Conservation (phyloP, 2,329 filamentous ascomycete species). For the Fusarium annulatum region DNA sequence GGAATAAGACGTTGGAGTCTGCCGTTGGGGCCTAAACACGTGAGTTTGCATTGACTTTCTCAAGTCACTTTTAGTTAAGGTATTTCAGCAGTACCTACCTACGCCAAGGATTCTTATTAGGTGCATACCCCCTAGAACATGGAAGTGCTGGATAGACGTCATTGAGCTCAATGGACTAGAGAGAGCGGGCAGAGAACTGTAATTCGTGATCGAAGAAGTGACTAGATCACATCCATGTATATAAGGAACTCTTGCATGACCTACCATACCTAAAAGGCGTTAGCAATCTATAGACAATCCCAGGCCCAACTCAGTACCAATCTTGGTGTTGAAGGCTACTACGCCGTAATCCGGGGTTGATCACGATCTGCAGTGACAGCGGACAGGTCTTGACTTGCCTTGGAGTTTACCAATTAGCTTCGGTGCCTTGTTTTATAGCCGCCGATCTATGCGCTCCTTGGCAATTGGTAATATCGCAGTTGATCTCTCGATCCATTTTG, state of each 20-base stretch:
- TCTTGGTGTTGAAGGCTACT: constrained; percentile 12
- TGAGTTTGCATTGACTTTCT: constrained; percentile 24
- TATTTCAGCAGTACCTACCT: background rate
- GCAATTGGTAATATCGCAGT: background rate
- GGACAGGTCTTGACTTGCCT: constrained; percentile 1
- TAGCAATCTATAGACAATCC: background rate
- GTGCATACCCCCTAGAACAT: background rate
- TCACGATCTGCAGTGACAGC: constrained; percentile 27
- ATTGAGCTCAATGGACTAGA: constrained; percentile 7
- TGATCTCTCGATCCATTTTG: background rate
- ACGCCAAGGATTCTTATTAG: no score
- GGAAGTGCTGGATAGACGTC: constrained; percentile 9
- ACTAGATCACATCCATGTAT: background rate
- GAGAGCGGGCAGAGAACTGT: background rate
- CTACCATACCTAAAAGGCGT: background rate
- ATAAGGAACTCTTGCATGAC: background rate
- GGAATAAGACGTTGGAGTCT: constrained; percentile 2
- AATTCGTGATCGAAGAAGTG: background rate
- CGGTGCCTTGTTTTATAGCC: constrained; percentile 22
- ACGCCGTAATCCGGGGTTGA: constrained; percentile 18
- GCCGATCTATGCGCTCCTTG: constrained; percentile 1
- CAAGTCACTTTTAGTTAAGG: constrained; percentile 3
- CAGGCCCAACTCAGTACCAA: background rate
- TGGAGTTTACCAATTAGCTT: constrained; percentile 22
- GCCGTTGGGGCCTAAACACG: constrained; percentile 31